Percentiles rank a stretch among this genome's conserved stretches.
Conservation (phyloP, 805 yeast species). For the Ogataea glucozyma region DNA sequence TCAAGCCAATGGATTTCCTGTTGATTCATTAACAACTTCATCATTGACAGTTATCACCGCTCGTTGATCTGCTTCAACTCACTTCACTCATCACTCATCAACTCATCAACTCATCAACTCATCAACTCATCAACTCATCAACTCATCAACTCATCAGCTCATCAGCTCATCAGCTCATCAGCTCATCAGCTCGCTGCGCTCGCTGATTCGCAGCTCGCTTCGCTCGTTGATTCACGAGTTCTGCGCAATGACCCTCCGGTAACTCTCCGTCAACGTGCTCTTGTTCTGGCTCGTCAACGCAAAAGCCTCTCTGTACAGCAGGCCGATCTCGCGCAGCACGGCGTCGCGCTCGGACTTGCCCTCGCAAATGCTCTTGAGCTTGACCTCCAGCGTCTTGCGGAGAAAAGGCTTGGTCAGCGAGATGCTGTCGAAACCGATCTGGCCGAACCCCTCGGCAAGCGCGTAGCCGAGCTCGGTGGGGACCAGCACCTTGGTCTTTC, state of each 20-base stretch:
- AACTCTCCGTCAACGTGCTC: slow-evolving; percentile 38
- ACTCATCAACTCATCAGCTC: too few species aligned
- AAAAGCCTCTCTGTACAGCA: slow-evolving; percentile 63
- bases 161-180: neutral
- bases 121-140: too few species aligned
- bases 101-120: too few species aligned
- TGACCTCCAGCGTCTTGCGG: slow-evolving; percentile 71
- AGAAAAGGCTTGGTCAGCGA: slow-evolving; percentile 88
- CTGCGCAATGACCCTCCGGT: slow-evolving; percentile 22
- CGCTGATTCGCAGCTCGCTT: neutral
- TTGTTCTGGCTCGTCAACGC: slow-evolving; percentile 46
- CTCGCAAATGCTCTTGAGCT: slow-evolving; percentile 64
- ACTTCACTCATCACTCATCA: too few species aligned
- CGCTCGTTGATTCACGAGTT: slow-evolving; percentile 3
- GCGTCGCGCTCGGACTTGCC: slow-evolving; percentile 56
- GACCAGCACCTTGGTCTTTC: slow-evolving; percentile 48
- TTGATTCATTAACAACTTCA: too few species aligned
- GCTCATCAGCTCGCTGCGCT: slow-evolving; percentile 1
- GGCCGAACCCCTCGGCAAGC: slow-evolving; percentile 83
- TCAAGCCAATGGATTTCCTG: too few species aligned
- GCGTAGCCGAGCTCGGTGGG: slow-evolving; percentile 88
- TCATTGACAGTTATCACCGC: too few species aligned
- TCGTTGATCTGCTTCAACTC: too few species aligned
- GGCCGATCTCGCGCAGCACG: slow-evolving; percentile 56
- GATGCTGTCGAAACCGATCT: slow-evolving; percentile 66